Percentiles rank a stretch among this genome's conserved stretches.
Conservation (phyloP, 2,329 filamentous ascomycete species). For the Botrytis porri region DNA sequence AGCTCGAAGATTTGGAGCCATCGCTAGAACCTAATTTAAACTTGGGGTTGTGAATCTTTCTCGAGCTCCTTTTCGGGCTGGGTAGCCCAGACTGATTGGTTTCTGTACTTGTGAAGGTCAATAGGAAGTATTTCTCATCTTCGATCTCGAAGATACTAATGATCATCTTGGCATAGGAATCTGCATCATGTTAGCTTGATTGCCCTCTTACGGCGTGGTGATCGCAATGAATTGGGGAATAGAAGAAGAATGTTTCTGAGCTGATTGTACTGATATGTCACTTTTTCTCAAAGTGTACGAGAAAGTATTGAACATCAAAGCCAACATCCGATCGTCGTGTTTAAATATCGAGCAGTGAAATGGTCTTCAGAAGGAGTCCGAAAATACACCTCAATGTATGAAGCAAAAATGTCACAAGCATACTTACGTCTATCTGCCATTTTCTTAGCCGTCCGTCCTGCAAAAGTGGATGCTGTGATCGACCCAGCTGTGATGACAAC, state of each 20-base stretch:
- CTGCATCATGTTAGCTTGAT: slow-evolving; percentile 38
- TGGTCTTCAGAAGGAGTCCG: neutral
- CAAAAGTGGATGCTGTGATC: slow-evolving; percentile 24
- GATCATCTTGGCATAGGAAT: slow-evolving; percentile 67
- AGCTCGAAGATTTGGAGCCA: neutral
- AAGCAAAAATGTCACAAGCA: neutral
- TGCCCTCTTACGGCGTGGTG: too few species aligned
- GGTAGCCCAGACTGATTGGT: slow-evolving; percentile 38
- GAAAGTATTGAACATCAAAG: neutral
- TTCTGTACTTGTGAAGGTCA: slow-evolving; percentile 68
- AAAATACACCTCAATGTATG: neutral
- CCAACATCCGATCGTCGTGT: neutral
- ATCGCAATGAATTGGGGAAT: neutral
- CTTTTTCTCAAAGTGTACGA: neutral
- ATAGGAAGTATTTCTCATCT: slow-evolving; percentile 66
- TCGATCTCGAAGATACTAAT: slow-evolving; percentile 71
- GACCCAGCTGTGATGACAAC: slow-evolving; percentile 55
- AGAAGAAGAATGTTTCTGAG: neutral
- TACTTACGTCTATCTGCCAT: slow-evolving; percentile 7
- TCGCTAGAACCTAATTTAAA: neutral
- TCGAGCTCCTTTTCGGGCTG: slow-evolving; percentile 19
- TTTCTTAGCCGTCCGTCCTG: slow-evolving; percentile 6
- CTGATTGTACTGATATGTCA: neutral
- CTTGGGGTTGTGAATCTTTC: neutral
- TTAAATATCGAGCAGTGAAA: neutral